Conservation (phyloP, 2,329 filamentous ascomycete species). For the Colletotrichum limetticola region DNA sequence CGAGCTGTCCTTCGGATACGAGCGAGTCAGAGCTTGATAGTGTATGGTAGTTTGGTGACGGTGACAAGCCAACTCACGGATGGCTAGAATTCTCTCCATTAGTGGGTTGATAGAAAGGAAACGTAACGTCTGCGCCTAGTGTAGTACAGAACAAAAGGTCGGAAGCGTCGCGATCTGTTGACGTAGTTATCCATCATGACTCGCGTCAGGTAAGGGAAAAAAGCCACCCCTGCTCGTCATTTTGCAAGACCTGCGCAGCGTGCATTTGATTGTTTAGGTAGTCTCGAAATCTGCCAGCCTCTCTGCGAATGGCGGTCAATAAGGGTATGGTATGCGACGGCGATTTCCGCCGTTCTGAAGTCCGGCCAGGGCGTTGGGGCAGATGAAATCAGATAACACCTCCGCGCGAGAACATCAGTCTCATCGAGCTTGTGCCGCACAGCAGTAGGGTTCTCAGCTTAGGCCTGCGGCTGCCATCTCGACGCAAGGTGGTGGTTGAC, state of each 20-base stretch:
- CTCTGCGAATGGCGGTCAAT: conserved; percentile 30
- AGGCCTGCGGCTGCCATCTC: conserved; percentile 11
- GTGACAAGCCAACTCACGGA: conserved; percentile 10
- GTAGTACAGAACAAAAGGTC: background rate
- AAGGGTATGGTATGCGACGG: background rate
- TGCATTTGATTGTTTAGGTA: background rate
- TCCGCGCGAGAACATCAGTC: background rate
- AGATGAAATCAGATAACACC: conserved; percentile 5
- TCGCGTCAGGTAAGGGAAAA: conserved; percentile 1
- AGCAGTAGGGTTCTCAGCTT: background rate
- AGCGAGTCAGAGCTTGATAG: conserved; percentile 32
- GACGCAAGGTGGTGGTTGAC: conserved; percentile 8
- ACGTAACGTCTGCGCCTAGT: conserved; percentile 9
- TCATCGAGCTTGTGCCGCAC: background rate
- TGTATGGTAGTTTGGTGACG: conserved; percentile 14
- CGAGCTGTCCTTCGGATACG: conserved; percentile 29
- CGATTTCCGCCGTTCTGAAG: background rate
- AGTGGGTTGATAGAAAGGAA: conserved; percentile 10
- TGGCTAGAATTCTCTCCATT: conserved; percentile 2
- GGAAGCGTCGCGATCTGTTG: background rate
- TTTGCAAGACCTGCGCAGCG: background rate
- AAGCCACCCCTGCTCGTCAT: conserved; percentile 23
- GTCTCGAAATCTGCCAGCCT: conserved; percentile 12
- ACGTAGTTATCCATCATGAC: conserved; percentile 32
- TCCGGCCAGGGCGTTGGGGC: conserved; percentile 8